Evolutionary conservation across 768 basidiomycete species (phyloP).

Genomic region (Calocybe indica): DNA sequence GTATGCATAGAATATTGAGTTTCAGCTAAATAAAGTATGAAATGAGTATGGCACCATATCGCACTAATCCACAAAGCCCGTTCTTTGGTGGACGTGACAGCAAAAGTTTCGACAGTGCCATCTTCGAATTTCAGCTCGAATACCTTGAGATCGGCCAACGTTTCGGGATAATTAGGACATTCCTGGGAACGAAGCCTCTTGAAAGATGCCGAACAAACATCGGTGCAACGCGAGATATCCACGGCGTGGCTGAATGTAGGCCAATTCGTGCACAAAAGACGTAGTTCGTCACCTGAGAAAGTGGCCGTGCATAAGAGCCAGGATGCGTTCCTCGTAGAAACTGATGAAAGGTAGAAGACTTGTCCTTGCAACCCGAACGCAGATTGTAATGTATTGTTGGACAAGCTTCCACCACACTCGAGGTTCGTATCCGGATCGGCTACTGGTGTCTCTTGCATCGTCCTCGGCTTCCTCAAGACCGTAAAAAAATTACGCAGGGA

Average conservation of each 20-base stretch:
- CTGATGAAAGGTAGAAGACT: no score
- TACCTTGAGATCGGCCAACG: constrained; percentile 44
- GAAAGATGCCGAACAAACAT: constrained; percentile 53
- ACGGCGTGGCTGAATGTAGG: constrained; percentile 35
- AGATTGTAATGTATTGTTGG: no score
- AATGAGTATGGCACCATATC: constrained; percentile 48
- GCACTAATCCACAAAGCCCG: constrained; percentile 71
- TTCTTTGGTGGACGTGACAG: constrained; percentile 52
- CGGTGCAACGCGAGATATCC: constrained; percentile 45
- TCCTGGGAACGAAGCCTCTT: constrained; percentile 40
- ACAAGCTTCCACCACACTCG: no score
- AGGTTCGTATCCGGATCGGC: not conserved
- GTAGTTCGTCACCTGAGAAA: no score
- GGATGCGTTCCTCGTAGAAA: no score
- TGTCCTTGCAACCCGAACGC: no score
- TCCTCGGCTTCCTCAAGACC: constrained; percentile 46
- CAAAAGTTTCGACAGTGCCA: constrained; percentile 51
- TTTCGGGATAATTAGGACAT: constrained; percentile 10
- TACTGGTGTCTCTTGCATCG: constrained; percentile 10
- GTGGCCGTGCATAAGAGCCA: no score
- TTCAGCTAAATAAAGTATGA: not conserved
- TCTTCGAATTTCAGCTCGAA: constrained; percentile 65
- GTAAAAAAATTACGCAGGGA: constrained; percentile 61
- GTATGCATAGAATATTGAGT: not conserved
- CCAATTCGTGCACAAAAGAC: constrained; percentile 20